Percentiles rank a stretch among this genome's conserved stretches.
These are phyloP conservation scores for Auricularia sp. DNA, from an alignment of 768 basidiomycete genomes.

Conservation along the genomic window DNA sequence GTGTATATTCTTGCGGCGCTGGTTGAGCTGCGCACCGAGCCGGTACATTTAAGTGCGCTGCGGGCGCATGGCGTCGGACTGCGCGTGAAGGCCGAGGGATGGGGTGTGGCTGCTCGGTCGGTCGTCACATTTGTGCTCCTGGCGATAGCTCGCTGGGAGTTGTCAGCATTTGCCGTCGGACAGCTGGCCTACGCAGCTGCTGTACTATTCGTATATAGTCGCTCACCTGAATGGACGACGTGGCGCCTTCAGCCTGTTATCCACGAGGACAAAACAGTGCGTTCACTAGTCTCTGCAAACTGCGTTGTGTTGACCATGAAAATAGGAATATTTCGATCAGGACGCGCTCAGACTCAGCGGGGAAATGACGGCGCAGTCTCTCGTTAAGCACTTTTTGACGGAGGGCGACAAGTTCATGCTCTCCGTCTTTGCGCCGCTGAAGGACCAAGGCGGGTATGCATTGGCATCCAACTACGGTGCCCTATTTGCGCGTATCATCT, in stretches of 20 bases:
- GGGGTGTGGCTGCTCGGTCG: constrained; percentile 67
- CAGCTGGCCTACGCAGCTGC: constrained; percentile 63
- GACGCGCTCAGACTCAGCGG: constrained; percentile 51
- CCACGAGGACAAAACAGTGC: not conserved
- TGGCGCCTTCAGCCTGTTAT: not conserved
- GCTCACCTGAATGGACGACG: constrained; percentile 15
- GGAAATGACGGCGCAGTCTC: constrained; percentile 79
- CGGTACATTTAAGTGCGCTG: constrained; percentile 70
- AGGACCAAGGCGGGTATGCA: constrained; percentile 91
- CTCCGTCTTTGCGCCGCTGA: constrained; percentile 69
- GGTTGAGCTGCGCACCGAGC: constrained; percentile 73
- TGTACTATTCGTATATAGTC: constrained; percentile 47
- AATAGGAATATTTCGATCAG: constrained; percentile 30
- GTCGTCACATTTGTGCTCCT: constrained; percentile 60
- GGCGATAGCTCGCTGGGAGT: constrained; percentile 45
- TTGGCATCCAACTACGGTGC: constrained; percentile 98
- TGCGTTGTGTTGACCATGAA: too few species aligned
- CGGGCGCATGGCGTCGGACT: constrained; percentile 57
- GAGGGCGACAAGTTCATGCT: constrained; percentile 91
- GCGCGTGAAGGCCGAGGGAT: constrained; percentile 79
- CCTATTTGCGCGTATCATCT: constrained; percentile 80
- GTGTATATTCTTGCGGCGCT: constrained; percentile 63
- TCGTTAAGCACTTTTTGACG: constrained; percentile 90
- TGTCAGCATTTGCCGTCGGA: constrained; percentile 67
- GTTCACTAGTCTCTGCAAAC: not conserved